phyloP scores from a whole-genome alignment of 2,329 filamentous ascomycete species.

The Aspergillus ibericus region DNA sequence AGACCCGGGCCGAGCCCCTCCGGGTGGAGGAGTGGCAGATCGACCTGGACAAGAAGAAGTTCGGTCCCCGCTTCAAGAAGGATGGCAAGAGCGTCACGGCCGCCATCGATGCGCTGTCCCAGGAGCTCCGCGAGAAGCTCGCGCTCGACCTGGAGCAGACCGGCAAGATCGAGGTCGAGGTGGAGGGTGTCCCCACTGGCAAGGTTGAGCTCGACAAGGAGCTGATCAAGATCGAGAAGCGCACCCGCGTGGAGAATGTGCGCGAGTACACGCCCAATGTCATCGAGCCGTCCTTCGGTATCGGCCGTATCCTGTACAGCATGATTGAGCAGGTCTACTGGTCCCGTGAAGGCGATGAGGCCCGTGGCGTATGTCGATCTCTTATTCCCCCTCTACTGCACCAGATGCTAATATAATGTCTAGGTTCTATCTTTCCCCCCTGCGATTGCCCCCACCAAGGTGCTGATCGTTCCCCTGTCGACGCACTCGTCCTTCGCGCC shows the following conservation, averaged over 20 bases:
- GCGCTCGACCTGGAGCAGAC: slow-evolving; percentile 70
- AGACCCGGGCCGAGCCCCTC: slow-evolving; percentile 75
- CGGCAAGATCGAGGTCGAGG: slow-evolving; percentile 75
- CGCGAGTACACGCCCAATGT: slow-evolving; percentile 94
- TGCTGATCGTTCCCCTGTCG: slow-evolving; percentile 86
- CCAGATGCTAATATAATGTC: slow-evolving; percentile 10
- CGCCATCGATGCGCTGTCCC: slow-evolving; percentile 71
- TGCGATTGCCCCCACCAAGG: slow-evolving; percentile 87
- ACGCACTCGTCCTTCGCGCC: slow-evolving; percentile 77
- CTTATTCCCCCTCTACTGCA: background rate
- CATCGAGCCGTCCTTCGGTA: slow-evolving; percentile 96
- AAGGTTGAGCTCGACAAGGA: slow-evolving; percentile 79
- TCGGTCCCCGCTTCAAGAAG: slow-evolving; percentile 93
- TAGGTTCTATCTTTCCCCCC: slow-evolving; percentile 73
- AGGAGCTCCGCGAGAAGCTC: slow-evolving; percentile 78
- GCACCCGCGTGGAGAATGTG: slow-evolving; percentile 76
- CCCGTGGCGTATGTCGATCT: slow-evolving; percentile 71
- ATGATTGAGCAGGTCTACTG: slow-evolving; percentile 95
- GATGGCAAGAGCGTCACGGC: slow-evolving; percentile 83
- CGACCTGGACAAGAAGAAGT: slow-evolving; percentile 91
- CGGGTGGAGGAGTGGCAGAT: slow-evolving; percentile 84
- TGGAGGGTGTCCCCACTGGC: slow-evolving; percentile 65
- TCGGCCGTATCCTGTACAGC: slow-evolving; percentile 89
- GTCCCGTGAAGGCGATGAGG: slow-evolving; percentile 80
- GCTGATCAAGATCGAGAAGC: slow-evolving; percentile 78